Evolutionary conservation across 306 rosid species (phyloP).

Genomic region (Gillenia trifoliata): DNA sequence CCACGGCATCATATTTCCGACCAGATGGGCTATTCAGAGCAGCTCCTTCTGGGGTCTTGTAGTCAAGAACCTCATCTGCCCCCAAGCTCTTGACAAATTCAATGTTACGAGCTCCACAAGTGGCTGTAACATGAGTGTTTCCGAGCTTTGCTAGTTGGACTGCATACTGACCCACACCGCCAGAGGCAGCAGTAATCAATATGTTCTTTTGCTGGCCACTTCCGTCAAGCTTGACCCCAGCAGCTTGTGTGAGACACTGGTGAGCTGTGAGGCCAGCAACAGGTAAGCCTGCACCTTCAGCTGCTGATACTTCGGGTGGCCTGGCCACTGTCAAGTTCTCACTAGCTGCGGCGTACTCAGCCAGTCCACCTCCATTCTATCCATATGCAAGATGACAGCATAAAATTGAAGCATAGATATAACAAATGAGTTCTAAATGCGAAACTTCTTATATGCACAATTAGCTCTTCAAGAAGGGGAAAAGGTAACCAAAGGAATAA

Average conservation of each 20-base stretch:
- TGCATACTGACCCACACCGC: constrained; percentile 83
- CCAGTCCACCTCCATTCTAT: constrained; percentile 76
- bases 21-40: constrained; percentile 69
- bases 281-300: constrained; percentile 53
- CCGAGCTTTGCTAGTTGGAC: constrained; percentile 86
- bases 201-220: constrained; percentile 41
- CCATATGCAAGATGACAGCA: not conserved
- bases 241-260: constrained; percentile 48
- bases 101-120: constrained; percentile 79
- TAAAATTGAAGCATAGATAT: not conserved
- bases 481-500: not conserved
- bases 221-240: constrained; percentile 51
- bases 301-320: constrained; percentile 49
- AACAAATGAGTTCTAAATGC: not conserved
- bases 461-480: not conserved
- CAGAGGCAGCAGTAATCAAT: constrained; percentile 79
- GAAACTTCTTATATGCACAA: not conserved
- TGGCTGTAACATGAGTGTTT: constrained; percentile 73
- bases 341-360: constrained; percentile 48
- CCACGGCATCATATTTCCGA: constrained; percentile 54
- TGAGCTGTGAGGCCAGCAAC: constrained; percentile 68
- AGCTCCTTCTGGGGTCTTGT: constrained; percentile 66
- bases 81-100: constrained; percentile 62
- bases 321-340: constrained; percentile 42
- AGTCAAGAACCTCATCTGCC: constrained; percentile 77